Percentiles rank a stretch among this genome's conserved stretches.
phyloP scores from a whole-genome alignment of 1,284 basidiomycete genomes.

The Xanthoconium separans region DNA sequence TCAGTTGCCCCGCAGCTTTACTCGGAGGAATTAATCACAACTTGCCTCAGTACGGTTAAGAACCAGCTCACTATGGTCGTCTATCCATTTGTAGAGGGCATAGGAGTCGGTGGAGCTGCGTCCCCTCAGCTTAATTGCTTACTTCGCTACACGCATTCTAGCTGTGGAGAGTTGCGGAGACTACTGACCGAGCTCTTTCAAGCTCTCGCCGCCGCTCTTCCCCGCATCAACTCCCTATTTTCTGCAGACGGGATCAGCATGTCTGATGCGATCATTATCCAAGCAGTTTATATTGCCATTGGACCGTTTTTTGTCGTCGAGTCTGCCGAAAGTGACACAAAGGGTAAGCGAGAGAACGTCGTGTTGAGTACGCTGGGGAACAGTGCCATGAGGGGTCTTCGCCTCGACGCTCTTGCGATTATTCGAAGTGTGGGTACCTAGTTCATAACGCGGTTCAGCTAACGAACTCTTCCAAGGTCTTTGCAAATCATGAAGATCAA shows the following conservation, averaged over 20 bases:
- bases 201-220: slow-evolving; percentile 62
- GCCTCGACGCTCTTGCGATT: slow-evolving; percentile 79
- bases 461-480: slow-evolving; percentile 55
- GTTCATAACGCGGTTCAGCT: background rate
- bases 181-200: slow-evolving; percentile 67
- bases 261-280: slow-evolving; percentile 87
- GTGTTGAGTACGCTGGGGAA: slow-evolving; percentile 63
- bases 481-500: slow-evolving; percentile 87
- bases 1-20: slow-evolving; percentile 56
- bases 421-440: slow-evolving; percentile 72
- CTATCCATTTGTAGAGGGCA: slow-evolving; percentile 85
- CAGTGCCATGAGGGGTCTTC: slow-evolving; percentile 77
- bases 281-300: slow-evolving; percentile 88
- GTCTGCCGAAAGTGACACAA: slow-evolving; percentile 46
- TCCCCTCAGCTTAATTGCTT: slow-evolving; percentile 57
- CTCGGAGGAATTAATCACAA: slow-evolving; percentile 87
- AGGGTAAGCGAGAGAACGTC: slow-evolving; percentile 55
- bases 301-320: slow-evolving; percentile 91
- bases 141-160: slow-evolving; percentile 41
- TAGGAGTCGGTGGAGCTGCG: slow-evolving; percentile 41
- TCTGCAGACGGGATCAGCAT: slow-evolving; percentile 70
- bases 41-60: slow-evolving; percentile 76
- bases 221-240: slow-evolving; percentile 67
- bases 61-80: slow-evolving; percentile 78
- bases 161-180: slow-evolving; percentile 47